Conservation (phyloP, 495 filamentous ascomycete genomes). For the Penicillium psychrofluorescens region DNA sequence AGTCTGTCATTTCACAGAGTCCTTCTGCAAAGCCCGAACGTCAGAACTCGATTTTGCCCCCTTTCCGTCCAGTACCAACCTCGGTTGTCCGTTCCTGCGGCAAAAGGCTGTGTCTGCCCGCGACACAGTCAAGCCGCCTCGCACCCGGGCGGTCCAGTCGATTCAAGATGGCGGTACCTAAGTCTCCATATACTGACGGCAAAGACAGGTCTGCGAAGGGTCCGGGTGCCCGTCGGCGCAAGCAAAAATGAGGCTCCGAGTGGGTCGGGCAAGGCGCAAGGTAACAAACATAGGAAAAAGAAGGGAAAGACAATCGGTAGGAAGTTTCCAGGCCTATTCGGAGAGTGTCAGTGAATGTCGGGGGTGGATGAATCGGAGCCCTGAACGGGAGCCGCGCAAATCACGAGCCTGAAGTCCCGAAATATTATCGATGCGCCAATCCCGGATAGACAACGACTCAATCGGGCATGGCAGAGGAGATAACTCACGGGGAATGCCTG, state of each 20-base stretch:
- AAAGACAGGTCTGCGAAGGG: slow-evolving; percentile 15
- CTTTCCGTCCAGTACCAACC: neutral
- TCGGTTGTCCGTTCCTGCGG: slow-evolving; percentile 8
- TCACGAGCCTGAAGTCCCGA: too few relatives aligned
- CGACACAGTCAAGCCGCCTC: slow-evolving; percentile 13
- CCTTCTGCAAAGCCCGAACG: slow-evolving; percentile 1
- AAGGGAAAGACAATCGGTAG: neutral
- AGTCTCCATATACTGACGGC: slow-evolving; percentile 18
- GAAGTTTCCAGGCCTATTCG: neutral
- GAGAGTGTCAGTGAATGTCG: neutral
- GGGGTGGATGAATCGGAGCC: too few relatives aligned
- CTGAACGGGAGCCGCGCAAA: too few relatives aligned
- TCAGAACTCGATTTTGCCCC: too few relatives aligned
- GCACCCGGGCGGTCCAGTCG: too few relatives aligned
- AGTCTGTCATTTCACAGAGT: slow-evolving; percentile 29
- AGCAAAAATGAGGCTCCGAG: slow-evolving; percentile 3
- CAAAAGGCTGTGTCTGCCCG: slow-evolving; percentile 17
- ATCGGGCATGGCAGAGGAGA: too few relatives aligned
- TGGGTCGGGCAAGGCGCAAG: slow-evolving; percentile 8
- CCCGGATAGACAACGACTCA: too few relatives aligned
- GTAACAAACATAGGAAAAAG: slow-evolving; percentile 4
- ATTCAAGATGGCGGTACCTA: slow-evolving; percentile 11
- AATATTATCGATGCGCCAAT: too few relatives aligned
- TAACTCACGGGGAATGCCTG: too few relatives aligned
- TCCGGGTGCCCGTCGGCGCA: slow-evolving; percentile 9